These are phyloP conservation scores for Macrocystidia cucumis DNA, from an alignment of 1,284 basidiomycete genomes.

Conservation along the genomic window DNA sequence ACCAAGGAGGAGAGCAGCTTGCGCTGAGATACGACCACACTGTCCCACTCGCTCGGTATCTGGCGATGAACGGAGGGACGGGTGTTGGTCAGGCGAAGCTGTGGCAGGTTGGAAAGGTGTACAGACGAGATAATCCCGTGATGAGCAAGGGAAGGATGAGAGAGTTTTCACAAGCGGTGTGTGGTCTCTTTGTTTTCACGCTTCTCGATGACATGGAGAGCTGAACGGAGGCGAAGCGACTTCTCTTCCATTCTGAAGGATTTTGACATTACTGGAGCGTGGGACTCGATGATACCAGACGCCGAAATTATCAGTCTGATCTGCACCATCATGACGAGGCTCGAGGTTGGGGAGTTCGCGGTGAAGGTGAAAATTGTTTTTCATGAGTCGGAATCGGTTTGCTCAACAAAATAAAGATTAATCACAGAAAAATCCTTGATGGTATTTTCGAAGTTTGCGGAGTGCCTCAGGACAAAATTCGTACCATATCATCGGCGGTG, in stretches of 20 bases:
- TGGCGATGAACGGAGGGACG: constrained; percentile 88
- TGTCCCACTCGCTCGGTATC: constrained; percentile 91
- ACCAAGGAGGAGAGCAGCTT: constrained; percentile 98
- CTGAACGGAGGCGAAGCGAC: not conserved
- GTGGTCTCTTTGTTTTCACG: constrained; percentile 18
- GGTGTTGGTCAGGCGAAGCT: constrained; percentile 73
- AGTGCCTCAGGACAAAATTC: constrained; percentile 86
- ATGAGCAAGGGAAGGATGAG: constrained; percentile 98
- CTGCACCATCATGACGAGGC: constrained; percentile 73
- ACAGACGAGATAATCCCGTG: constrained; percentile 93
- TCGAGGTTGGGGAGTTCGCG: constrained; percentile 91
- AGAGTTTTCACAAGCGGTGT: constrained; percentile 96
- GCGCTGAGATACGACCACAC: constrained; percentile 95
- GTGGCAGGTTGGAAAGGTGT: constrained; percentile 98
- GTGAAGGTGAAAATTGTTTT: constrained; percentile 64
- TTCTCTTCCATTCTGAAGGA: constrained; percentile 56
- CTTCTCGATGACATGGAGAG: not conserved
- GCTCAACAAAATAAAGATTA: constrained; percentile 49
- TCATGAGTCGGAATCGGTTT: too few relatives aligned
- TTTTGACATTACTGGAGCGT: constrained; percentile 91
- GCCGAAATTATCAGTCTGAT: constrained; percentile 85
- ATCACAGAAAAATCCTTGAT: constrained; percentile 96
- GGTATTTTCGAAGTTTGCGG: constrained; percentile 97
- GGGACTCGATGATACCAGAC: constrained; percentile 97
- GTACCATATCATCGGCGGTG: constrained; percentile 94